Evolutionary conservation across 108 stramenopile genomes (phyloP), one percentile per base, ranked within the genome.

Genomic region (Pelagomonas calceolata): DNA sequence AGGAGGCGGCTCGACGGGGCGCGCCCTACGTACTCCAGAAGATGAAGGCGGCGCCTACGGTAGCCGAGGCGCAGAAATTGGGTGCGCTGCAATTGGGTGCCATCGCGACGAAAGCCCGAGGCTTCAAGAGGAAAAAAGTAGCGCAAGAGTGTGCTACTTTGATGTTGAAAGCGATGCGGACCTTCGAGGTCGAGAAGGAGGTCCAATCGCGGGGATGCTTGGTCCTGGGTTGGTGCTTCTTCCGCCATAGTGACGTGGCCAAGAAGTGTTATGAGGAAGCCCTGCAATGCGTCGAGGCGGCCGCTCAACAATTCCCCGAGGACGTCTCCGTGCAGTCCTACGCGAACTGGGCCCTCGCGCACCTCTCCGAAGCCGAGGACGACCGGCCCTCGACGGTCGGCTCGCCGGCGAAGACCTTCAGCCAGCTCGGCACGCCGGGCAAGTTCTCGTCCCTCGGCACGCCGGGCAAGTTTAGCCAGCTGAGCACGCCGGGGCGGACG

Each of bases 41-140:
- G 3, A 67, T 67, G 67, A 17, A 36, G 35, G 18, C 18, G 67
- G n/a, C 36, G 36, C 39, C 36, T 21, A 36, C 67, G n/a, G n/a
- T 36, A 21, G 5, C 29, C 35, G 67, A 67, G 35, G 34, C 67
- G 36, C 67, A 67, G 35, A 36, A 26, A 15, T 4, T 67, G 9
- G 67, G 67, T 26, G 7, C 36, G 21, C n/a, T 26, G 35, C 36
- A 36, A 36, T 26, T 67, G 7, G 32, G 29, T 21, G 39, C 67
- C 4, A 21, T 67, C 26, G 67, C 67, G n/a, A 67, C 67, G 36
- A 67, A 67, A 36, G 29, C 36, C 9, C 36, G 67, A 29, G 67
- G 67, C 67, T 67, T 67, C 67, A 67, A 67, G 67, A 12, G 67
- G 15, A 36, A 10, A 12, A n/a, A 18, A 36, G 34, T 67, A 36